phyloP scores from a whole-genome alignment of 2,329 filamentous ascomycete species.

The Fusarium nanum region DNA sequence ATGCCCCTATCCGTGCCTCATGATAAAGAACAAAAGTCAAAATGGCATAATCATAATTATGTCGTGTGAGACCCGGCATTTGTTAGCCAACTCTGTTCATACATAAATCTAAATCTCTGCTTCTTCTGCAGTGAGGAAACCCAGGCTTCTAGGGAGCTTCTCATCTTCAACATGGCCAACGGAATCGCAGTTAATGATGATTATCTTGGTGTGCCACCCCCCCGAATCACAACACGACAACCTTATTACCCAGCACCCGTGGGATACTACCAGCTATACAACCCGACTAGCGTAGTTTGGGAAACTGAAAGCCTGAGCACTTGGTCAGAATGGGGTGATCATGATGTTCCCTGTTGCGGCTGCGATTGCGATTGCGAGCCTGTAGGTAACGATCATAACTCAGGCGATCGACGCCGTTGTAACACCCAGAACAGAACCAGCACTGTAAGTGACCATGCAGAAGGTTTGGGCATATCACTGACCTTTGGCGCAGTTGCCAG shows the following conservation, averaged over 20 bases:
- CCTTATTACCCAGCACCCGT: not conserved
- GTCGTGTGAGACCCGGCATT: not conserved
- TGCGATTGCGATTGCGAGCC: constrained; percentile 19
- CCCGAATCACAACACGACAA: not conserved
- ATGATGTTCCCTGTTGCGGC: constrained; percentile 9
- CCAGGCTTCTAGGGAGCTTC: not conserved
- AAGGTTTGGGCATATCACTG: not conserved
- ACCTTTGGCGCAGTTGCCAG: constrained; percentile 1
- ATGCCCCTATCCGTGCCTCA: constrained; percentile 16
- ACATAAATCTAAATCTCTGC: not conserved
- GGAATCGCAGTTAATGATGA: constrained; percentile 27
- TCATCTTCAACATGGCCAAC: constrained; percentile 13
- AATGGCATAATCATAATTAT: constrained; percentile 18
- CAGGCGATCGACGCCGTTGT: not conserved
- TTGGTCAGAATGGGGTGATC: constrained; percentile 16
- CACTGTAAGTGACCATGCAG: constrained; percentile 1
- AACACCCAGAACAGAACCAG: not conserved
- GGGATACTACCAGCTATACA: not conserved
- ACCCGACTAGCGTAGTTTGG: constrained; percentile 7
- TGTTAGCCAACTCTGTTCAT: not conserved
- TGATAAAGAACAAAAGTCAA: not conserved
- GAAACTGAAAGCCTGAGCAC: constrained; percentile 9
- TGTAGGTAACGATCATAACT: not conserved
- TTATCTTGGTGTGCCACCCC: not conserved
- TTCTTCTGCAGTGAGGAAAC: not conserved